Conservation (phyloP, 352 stramenopile species). For the Thraustotheca clavata region DNA sequence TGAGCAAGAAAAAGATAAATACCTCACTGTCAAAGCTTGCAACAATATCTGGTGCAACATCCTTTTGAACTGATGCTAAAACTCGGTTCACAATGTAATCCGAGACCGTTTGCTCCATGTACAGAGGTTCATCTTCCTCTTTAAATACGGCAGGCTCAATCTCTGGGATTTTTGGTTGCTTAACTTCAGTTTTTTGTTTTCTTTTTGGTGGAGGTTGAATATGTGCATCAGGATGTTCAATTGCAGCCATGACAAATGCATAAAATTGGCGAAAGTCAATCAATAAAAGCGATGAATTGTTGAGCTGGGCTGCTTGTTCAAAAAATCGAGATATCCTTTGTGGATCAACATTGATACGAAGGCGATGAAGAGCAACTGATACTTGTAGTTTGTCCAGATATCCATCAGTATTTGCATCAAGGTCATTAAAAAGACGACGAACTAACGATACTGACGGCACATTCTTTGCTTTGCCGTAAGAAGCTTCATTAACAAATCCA, state of each 20-base stretch:
- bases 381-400: slow-evolving; percentile 63
- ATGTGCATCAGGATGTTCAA: not conserved
- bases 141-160: not conserved
- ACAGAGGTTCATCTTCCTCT: not conserved
- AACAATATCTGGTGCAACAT: not conserved
- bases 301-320: slow-evolving; percentile 7
- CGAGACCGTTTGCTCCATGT: not conserved
- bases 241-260: slow-evolving; percentile 9
- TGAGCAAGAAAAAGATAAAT: not conserved
- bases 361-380: slow-evolving; percentile 58
- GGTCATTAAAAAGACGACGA: slow-evolving; percentile 65
- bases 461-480: slow-evolving; percentile 23
- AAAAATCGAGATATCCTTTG: slow-evolving; percentile 62
- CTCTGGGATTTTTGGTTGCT: not conserved
- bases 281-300: not conserved
- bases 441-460: slow-evolving; percentile 35
- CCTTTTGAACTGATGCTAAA: not conserved
- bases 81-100: not conserved
- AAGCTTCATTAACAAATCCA: slow-evolving; percentile 23
- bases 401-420: slow-evolving; percentile 58
- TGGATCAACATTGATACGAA: slow-evolving; percentile 52
- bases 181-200: not conserved
- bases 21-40: not conserved
- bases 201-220: not conserved
- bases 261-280: slow-evolving; percentile 14